Conservation (phyloP, 495 filamentous ascomycete species). For the Talaromyces thailandensis region DNA sequence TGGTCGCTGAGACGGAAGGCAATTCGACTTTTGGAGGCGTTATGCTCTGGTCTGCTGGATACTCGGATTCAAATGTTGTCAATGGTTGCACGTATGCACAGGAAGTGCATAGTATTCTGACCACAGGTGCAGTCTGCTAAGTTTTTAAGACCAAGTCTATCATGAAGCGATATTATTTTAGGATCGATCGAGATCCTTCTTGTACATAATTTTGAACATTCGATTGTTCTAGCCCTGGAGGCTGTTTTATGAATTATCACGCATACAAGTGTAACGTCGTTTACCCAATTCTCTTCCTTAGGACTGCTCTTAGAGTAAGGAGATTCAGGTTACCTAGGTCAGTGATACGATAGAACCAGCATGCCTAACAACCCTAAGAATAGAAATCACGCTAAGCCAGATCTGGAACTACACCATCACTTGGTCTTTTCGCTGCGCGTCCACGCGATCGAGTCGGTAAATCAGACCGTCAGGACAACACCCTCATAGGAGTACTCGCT, state of each 20-base stretch:
- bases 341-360: neutral
- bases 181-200: neutral
- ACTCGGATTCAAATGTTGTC: constrained; percentile 31
- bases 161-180: neutral
- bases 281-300: no score
- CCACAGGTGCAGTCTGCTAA: constrained; percentile 2
- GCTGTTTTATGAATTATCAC: neutral
- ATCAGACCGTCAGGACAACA: neutral
- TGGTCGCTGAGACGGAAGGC: constrained; percentile 21
- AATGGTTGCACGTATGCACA: constrained; percentile 36
- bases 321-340: no score
- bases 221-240: neutral
- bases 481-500: neutral
- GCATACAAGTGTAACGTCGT: neutral
- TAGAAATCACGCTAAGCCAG: neutral
- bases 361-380: neutral
- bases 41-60: constrained; percentile 47
- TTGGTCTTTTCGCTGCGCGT: neutral
- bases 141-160: neutral
- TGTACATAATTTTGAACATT: neutral
- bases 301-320: no score
- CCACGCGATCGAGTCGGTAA: neutral
- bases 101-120: constrained; percentile 23
- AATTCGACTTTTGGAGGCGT: constrained; percentile 40
- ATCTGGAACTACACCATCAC: neutral